These are phyloP conservation scores for Lomentospora prolificans DNA, from an alignment of 2,329 filamentous ascomycete genomes.

Conservation along the genomic window DNA sequence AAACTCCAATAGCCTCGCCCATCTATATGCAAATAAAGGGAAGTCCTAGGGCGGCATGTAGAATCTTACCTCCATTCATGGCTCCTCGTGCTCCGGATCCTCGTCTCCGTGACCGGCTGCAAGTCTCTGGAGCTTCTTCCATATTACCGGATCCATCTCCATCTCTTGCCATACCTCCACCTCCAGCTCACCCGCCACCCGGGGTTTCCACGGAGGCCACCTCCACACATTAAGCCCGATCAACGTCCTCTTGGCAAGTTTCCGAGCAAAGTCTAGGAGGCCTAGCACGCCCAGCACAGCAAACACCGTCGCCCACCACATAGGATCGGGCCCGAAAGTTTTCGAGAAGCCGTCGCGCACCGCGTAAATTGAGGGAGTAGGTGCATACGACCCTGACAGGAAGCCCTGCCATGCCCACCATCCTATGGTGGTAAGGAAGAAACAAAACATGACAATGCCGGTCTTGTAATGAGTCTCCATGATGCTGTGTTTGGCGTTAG, in stretches of 20 bases:
- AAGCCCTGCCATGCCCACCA: conserved; percentile 70
- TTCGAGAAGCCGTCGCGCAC: conserved; percentile 57
- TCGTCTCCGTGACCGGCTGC: conserved; percentile 1
- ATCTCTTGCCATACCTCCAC: conserved; percentile 49
- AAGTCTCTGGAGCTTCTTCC: conserved; percentile 25
- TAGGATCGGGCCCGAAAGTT: conserved; percentile 55
- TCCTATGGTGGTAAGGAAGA: conserved; percentile 50
- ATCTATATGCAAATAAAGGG: neutral
- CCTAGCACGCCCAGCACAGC: conserved; percentile 51
- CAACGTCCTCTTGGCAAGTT: conserved; percentile 34
- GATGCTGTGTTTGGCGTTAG: conserved; percentile 30
- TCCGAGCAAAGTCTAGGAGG: conserved; percentile 55
- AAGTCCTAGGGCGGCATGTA: no score
- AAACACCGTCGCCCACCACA: conserved; percentile 67
- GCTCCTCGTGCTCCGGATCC: neutral
- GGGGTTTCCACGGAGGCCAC: conserved; percentile 31
- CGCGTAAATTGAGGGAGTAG: conserved; percentile 46
- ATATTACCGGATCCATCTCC: conserved; percentile 38
- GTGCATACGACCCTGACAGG: conserved; percentile 52
- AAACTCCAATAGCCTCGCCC: neutral
- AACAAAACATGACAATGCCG: conserved; percentile 46
- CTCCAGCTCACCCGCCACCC: conserved; percentile 10
- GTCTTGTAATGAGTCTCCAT: conserved; percentile 73
- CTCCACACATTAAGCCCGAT: conserved; percentile 36
- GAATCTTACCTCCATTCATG: conserved; percentile 3